Base-by-base conservation (phyloP, 2,329 filamentous ascomycete genomes). In the Elsinoe arachidis region DNA sequence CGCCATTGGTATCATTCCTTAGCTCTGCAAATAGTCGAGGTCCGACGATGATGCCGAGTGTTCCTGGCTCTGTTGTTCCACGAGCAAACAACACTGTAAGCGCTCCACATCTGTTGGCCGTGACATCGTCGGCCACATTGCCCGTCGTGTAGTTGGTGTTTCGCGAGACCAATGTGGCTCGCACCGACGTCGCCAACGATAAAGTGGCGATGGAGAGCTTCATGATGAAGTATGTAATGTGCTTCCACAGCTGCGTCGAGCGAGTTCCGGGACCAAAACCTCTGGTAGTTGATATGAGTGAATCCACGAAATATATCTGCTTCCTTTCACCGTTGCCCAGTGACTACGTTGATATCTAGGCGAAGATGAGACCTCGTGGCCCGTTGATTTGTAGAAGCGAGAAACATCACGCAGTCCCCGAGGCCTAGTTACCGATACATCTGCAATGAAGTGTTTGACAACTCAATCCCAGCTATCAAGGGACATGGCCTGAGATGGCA, bases 51-150 rank as follows among this genome's bases (percentile, higher is more conserved):
- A 66, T 67, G 14, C 80, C 80, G 55, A 82, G 76, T 59, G 80
- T 82, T 38, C 78, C 79, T 0, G 60, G 35, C 64, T 82, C 78
- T 2, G 73, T 75, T 7, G 80, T 82, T 7, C 80, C 80, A 14
- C 80, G 76, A 15, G 80, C 80, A 61, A 80, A 82, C 61, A 83
- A 74, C 49, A 82, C 67, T 2, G 79, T 81, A 60, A 80, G 72
- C 19, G 70, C 65, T 56, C 72, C 74, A 67, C 76, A 78, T 47
- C 59, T 59, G 51, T 59, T 59, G 12, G 37, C 47, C 2, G 56
- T 60, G 30, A 62, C 58, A 55, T 63, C 61, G 43, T 58, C 58
- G 21, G 55, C 52, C 14, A 61, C 34, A 35, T 60, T 60, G 56
- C 49, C 49, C 2, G 23, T 17, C 5, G 34, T 53, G 26, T 53